Conservation (phyloP, 306 rosid species). For the Calophaca sinica region DNA sequence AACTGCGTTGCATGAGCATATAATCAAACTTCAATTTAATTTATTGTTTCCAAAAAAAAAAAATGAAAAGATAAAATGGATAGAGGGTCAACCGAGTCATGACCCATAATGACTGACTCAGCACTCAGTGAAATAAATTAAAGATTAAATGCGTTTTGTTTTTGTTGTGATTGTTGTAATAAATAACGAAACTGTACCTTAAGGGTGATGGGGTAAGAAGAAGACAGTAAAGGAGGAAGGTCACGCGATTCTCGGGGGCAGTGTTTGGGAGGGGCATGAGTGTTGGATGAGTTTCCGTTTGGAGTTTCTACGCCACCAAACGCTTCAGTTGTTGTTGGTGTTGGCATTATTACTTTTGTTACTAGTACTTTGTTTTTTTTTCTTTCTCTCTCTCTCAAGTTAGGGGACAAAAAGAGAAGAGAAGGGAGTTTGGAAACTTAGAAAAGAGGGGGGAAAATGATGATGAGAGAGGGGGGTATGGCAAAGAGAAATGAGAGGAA, state of each 20-base stretch:
- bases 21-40: not conserved
- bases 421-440: not conserved
- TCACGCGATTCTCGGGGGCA: conserved; percentile 53
- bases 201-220: conserved; percentile 73
- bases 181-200: conserved; percentile 55
- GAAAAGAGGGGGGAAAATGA: not conserved
- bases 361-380: not conserved
- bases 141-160: conserved; percentile 8
- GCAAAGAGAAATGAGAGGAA: not conserved
- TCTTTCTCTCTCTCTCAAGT: not conserved
- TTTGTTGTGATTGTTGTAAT: not conserved
- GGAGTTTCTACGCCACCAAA: conserved; percentile 50
- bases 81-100: not conserved
- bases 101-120: conserved; percentile 8
- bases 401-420: conserved; percentile 12
- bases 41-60: not conserved
- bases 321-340: conserved; percentile 29
- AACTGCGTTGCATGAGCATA: conserved; percentile 79
- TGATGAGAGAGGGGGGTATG: not conserved
- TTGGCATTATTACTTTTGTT: conserved; percentile 34
- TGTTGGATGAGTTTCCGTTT: conserved; percentile 43
- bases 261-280: conserved; percentile 34
- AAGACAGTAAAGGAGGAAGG: conserved; percentile 55
- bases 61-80: not conserved
- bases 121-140: not conserved